phyloP scores from a whole-genome alignment of 352 stramenopile genomes.

The Phytophthora cactorum region DNA sequence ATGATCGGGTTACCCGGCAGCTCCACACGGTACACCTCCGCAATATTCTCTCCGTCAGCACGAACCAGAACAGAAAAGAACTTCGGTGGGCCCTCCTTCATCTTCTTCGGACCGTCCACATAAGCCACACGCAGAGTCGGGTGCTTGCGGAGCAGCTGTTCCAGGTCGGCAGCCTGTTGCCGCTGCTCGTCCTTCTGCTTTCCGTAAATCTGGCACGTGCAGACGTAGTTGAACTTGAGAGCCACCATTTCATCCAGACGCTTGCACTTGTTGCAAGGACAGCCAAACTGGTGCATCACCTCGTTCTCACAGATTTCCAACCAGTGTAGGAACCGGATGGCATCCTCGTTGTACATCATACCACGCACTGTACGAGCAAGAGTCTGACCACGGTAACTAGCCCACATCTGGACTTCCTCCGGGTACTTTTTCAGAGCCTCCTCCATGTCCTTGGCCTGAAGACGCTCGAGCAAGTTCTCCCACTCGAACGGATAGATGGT shows the following conservation, averaged over 20 bases:
- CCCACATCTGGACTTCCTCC: slow-evolving; percentile 85
- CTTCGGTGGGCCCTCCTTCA: slow-evolving; percentile 87
- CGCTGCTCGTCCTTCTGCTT: slow-evolving; percentile 87
- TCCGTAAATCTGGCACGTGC: slow-evolving; percentile 89
- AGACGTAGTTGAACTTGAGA: slow-evolving; percentile 91
- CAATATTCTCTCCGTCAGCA: slow-evolving; percentile 74
- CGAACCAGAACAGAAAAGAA: slow-evolving; percentile 86
- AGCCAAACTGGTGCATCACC: slow-evolving; percentile 79
- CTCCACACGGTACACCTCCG: slow-evolving; percentile 84
- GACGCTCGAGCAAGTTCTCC: slow-evolving; percentile 83
- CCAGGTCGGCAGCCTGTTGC: slow-evolving; percentile 78
- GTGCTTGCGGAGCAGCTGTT: slow-evolving; percentile 85
- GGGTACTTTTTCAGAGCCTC: slow-evolving; percentile 85
- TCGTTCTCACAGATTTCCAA: slow-evolving; percentile 91
- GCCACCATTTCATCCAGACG: slow-evolving; percentile 84
- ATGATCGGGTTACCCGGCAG: slow-evolving; percentile 86
- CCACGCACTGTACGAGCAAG: slow-evolving; percentile 81
- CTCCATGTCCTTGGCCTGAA: slow-evolving; percentile 83
- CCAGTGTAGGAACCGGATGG: slow-evolving; percentile 88
- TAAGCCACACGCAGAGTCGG: slow-evolving; percentile 80
- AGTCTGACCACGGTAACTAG: slow-evolving; percentile 87
- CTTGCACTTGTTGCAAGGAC: slow-evolving; percentile 88
- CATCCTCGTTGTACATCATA: slow-evolving; percentile 92
- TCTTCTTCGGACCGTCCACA: slow-evolving; percentile 87
- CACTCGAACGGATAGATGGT: slow-evolving; percentile 90